phyloP scores from a whole-genome alignment of 164 flowering plant genomes.

The Stephania cephalantha region DNA sequence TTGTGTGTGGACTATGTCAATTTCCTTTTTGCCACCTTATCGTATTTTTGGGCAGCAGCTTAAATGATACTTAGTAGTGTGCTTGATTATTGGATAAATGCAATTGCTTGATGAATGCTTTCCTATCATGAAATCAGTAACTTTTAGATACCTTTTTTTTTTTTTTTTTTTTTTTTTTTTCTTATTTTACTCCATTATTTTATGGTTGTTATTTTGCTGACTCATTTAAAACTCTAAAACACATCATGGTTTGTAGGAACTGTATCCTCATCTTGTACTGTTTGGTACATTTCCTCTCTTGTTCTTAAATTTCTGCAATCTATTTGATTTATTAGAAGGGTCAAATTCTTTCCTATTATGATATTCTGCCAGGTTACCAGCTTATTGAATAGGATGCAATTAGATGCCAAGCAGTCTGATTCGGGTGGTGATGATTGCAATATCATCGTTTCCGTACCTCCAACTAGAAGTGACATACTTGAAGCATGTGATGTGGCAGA shows the following conservation, averaged over 20 bases:
- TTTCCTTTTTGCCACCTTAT: too few relatives aligned
- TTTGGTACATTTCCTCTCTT: background rate
- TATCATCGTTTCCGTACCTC: conserved; percentile 70
- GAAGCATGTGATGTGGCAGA: conserved; percentile 98
- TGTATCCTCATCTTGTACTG: background rate
- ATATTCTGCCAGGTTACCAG: conserved; percentile 36
- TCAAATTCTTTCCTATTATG: background rate
- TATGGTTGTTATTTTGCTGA: background rate
- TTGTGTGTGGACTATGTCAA: too few relatives aligned
- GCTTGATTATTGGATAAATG: background rate
- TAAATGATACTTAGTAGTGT: background rate
- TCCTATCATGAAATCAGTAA: background rate
- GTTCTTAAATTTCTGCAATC: background rate
- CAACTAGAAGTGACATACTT: conserved; percentile 93
- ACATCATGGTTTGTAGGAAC: background rate
- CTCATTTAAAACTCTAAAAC: background rate
- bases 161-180: too few relatives aligned
- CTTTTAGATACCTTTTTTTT: background rate
- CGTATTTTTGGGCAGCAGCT: background rate
- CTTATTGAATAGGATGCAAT: conserved; percentile 80
- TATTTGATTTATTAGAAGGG: background rate
- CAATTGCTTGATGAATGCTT: background rate
- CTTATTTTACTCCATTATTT: too few relatives aligned
- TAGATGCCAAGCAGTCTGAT: conserved; percentile 44
- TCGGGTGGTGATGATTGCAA: conserved; percentile 32